A percentile compares a stretch with the other conserved stretches of the same genome.
phyloP scores from a whole-genome alignment of 805 yeast genomes.

The Metschnikowia lachancei region DNA sequence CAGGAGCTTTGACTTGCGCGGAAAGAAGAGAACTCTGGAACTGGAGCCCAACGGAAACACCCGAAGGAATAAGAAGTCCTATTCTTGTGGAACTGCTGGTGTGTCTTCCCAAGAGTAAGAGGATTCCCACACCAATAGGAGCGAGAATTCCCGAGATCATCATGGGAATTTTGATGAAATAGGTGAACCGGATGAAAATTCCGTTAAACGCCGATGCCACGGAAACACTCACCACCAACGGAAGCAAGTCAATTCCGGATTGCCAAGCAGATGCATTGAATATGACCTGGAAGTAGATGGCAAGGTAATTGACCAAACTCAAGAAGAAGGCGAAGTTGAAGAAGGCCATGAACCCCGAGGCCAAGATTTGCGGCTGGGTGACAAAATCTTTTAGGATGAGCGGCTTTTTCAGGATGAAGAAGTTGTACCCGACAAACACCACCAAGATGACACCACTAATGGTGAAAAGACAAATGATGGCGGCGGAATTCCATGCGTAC shows the following conservation, averaged over 20 bases:
- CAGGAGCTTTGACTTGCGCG: slow-evolving; percentile 38
- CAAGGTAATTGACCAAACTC: slow-evolving; percentile 31
- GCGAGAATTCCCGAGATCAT: slow-evolving; percentile 30
- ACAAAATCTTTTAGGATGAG: slow-evolving; percentile 45
- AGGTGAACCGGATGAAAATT: slow-evolving; percentile 27
- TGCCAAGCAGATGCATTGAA: slow-evolving; percentile 33
- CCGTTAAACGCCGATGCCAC: slow-evolving; percentile 33
- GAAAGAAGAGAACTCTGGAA: slow-evolving; percentile 38
- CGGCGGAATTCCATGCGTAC: slow-evolving; percentile 54
- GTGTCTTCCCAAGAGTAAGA: slow-evolving; percentile 27
- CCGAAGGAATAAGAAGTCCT: slow-evolving; percentile 34
- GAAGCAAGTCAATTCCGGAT: slow-evolving; percentile 38
- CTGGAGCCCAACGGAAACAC: slow-evolving; percentile 36
- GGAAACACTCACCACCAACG: slow-evolving; percentile 34
- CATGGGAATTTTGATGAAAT: slow-evolving; percentile 33
- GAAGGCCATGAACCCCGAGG: slow-evolving; percentile 38
- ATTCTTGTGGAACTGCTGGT: slow-evolving; percentile 25
- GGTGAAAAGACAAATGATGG: slow-evolving; percentile 48
- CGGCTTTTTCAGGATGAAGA: slow-evolving; percentile 43
- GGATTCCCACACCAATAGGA: slow-evolving; percentile 36
- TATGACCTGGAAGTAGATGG: slow-evolving; percentile 42
- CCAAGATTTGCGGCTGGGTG: slow-evolving; percentile 31
- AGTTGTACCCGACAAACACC: slow-evolving; percentile 41
- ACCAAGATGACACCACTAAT: slow-evolving; percentile 42
- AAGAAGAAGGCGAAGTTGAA: slow-evolving; percentile 42